Percentiles rank a stretch among this genome's conserved stretches.
phyloP scores from a whole-genome alignment of 371 early-diverging fungal species.

The Zopfochytrium polystomum region DNA sequence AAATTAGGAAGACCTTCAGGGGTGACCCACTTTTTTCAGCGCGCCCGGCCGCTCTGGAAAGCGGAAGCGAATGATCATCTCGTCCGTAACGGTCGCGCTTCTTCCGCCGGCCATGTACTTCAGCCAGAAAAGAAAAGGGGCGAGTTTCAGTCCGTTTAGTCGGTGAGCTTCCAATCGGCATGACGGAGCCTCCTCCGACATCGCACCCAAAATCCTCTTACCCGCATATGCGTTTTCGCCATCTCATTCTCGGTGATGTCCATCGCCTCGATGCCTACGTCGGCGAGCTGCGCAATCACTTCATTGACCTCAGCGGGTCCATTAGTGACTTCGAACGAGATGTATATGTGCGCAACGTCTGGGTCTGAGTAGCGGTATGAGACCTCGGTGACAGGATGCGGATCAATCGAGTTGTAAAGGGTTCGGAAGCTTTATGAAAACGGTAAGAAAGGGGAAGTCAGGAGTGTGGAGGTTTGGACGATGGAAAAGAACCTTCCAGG shows the following conservation, averaged over 20 bases:
- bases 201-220: conserved; percentile 42
- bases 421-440: conserved; percentile 54
- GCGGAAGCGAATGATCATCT: conserved; percentile 79
- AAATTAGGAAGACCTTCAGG: neutral
- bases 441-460: neutral
- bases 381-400: conserved; percentile 74
- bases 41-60: conserved; percentile 94
- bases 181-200: no score
- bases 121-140: neutral
- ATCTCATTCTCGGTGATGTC: conserved; percentile 91
- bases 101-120: conserved; percentile 86
- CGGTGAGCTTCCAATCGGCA: neutral
- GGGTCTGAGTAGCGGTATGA: conserved; percentile 83
- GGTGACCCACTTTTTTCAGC: conserved; percentile 39
- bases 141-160: no score
- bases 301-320: conserved; percentile 54
- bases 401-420: conserved; percentile 36
- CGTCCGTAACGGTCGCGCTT: conserved; percentile 56
- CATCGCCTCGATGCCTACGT: conserved; percentile 53
- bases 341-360: conserved; percentile 72
- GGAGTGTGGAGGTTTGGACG: neutral
- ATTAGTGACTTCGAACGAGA: conserved; percentile 71
- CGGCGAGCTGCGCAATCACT: conserved; percentile 63
- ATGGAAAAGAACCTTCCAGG: conserved; percentile 69
- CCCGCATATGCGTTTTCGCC: conserved; percentile 82